Percentiles rank a stretch among this genome's conserved stretches.
Conservation (phyloP, 225 moss, liverwort and hornwort genomes). For the Polytrichum commune region DNA sequence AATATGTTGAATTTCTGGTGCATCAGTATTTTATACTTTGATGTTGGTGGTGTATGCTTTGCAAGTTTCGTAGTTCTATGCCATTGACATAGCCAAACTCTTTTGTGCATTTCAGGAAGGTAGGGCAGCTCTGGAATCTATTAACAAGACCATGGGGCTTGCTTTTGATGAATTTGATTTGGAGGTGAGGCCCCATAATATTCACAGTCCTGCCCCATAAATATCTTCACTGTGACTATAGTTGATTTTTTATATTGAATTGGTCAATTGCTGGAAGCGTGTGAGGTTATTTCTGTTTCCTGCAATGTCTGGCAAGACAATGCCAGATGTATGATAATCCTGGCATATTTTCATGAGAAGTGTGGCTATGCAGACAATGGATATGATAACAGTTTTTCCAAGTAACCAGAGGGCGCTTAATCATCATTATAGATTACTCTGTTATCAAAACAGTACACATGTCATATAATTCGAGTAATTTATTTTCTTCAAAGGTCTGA, state of each 20-base stretch:
- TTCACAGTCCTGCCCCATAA: too few relatives aligned
- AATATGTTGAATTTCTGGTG: background rate
- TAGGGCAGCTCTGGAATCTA: conserved; percentile 90
- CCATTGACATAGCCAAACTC: conserved; percentile 14
- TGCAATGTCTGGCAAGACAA: too few relatives aligned
- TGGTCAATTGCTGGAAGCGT: too few relatives aligned
- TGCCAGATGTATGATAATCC: background rate
- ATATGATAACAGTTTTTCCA: too few relatives aligned
- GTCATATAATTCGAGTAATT: too few relatives aligned
- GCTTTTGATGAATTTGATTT: conserved; percentile 99
- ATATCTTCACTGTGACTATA: too few relatives aligned
- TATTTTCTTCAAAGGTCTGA: background rate
- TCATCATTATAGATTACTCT: conserved; percentile 12
- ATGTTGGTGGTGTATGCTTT: background rate
- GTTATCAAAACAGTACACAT: conserved; percentile 62
- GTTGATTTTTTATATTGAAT: too few relatives aligned
- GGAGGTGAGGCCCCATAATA: conserved; percentile 36
- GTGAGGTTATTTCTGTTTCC: too few relatives aligned
- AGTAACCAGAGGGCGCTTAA: too few relatives aligned
- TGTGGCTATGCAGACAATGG: background rate
- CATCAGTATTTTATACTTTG: too few relatives aligned
- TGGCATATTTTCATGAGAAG: background rate
- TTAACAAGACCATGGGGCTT: conserved; percentile 92
- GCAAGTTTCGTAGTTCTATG: background rate
- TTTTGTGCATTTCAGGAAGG: conserved; percentile 65